Percentiles rank a stretch among this genome's conserved stretches.
These are phyloP conservation scores for Parasitella parasitica DNA, from an alignment of 371 early-diverging fungal species.

Conservation along the genomic window DNA sequence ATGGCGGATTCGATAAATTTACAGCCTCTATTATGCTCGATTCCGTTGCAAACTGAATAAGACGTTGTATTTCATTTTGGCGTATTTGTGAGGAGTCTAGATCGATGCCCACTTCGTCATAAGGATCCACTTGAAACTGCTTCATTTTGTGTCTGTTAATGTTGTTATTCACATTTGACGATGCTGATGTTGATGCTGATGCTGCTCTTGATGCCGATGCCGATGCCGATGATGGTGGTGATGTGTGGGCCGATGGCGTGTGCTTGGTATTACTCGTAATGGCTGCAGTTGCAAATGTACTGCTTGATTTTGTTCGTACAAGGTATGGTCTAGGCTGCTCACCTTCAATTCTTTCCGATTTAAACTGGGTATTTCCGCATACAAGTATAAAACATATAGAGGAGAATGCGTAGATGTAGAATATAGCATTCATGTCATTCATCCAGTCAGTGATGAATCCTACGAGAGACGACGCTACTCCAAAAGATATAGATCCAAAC, in stretches of 20 bases:
- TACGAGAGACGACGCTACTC: constrained; percentile 47
- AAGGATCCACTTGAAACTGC: constrained; percentile 34
- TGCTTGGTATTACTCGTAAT: too few relatives aligned
- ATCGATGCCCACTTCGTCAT: constrained; percentile 34
- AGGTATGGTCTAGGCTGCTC: neutral
- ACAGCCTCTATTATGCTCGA: constrained; percentile 58
- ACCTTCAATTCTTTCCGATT: constrained; percentile 35
- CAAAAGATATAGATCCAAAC: constrained; percentile 55
- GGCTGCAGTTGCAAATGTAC: neutral
- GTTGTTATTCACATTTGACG: neutral
- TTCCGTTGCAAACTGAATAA: constrained; percentile 55
- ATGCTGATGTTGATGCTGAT: neutral
- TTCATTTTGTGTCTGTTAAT: constrained; percentile 14
- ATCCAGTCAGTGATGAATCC: constrained; percentile 52
- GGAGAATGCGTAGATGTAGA: constrained; percentile 47
- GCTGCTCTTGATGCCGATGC: neutral
- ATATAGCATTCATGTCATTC: constrained; percentile 51
- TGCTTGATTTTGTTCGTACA: neutral
- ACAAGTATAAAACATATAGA: constrained; percentile 46
- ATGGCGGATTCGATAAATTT: constrained; percentile 48
- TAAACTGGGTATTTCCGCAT: constrained; percentile 47
- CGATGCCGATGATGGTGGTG: too few relatives aligned
- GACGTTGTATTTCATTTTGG: constrained; percentile 49
- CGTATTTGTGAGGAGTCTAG: constrained; percentile 31
- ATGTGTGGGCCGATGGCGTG: too few relatives aligned